Evolutionary conservation across 352 stramenopile genomes (phyloP), one percentile per base, ranked within the genome.

Genomic region (Phytophthora kernoviae): DNA sequence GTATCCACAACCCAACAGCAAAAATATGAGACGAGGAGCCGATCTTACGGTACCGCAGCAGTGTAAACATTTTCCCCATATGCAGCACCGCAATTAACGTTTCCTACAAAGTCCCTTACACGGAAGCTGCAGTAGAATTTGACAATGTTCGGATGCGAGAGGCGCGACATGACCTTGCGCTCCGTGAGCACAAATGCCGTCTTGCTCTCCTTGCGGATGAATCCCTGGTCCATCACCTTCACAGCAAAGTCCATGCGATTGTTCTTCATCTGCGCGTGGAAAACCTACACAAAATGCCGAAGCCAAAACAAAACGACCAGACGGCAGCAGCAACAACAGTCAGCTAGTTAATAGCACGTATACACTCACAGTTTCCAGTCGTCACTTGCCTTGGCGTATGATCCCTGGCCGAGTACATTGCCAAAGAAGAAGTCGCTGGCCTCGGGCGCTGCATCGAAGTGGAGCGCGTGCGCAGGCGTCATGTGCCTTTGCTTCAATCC

Each of bases 201-300:
- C 67, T 97, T 96, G 66, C 96, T 96, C 66, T 96, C 90, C 66
- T 93, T 93, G 71, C 86, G 86, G 45, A 97, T 96, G 58, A 93
- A 94, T 54, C 66, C 72, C 68, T 97, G 88, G 59, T 97, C 88
- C 88, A 97, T 97, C 47, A 97, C 88, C 59, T 97, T 97, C 44
- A 97, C 75, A 2, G 90, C 90, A 33, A 96, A 90, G 56, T 97
- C 85, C 61, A 83, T 64, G 44, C 66, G 71, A 50, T 70, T 90
- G 41, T 83, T 84, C 70, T 97, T 97, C 51, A 90, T 69, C 33
- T 87, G 81, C 44, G 87, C 87, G 76, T 96, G 87, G 46, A 95
- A 94, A 9, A 94, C 87, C 87, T 96, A 50, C 30, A 12, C 24
- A 44, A 30, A 18, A 52, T 17, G 17, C 3, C 24, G 39, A 20